Conservation (phyloP, 306 rosid species). For the Myrica gale region DNA sequence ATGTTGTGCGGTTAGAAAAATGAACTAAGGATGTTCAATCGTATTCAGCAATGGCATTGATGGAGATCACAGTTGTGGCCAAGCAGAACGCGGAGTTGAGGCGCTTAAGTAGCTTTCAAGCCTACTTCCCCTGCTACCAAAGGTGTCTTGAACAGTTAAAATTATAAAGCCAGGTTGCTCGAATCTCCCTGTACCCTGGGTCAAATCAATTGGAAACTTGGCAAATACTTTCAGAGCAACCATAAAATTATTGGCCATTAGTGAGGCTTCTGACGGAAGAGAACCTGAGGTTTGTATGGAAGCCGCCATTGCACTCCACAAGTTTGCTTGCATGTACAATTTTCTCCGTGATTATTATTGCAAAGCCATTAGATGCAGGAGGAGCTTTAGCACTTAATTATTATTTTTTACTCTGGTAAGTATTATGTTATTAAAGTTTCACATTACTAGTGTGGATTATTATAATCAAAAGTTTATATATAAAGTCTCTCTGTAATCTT, state of each 20-base stretch:
- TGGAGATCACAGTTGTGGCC: conserved; percentile 66
- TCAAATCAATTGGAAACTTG: conserved; percentile 54
- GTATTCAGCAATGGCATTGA: conserved; percentile 58
- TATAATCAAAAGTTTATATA: no score
- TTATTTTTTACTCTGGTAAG: conserved; percentile 59
- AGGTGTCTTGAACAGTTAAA: conserved; percentile 60
- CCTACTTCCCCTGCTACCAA: conserved; percentile 72
- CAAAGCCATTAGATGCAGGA: conserved; percentile 65
- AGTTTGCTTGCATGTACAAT: conserved; percentile 63
- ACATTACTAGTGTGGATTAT: no score
- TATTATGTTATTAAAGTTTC: no score
- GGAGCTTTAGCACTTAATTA: conserved; percentile 65
- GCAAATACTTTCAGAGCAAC: conserved; percentile 76
- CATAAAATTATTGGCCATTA: conserved; percentile 48
- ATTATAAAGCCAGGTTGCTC: conserved; percentile 35
- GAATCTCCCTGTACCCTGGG: conserved; percentile 49
- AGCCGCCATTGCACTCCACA: conserved; percentile 52
- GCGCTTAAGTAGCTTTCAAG: conserved; percentile 58
- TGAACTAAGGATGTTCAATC: conserved; percentile 48
- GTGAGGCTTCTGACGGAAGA: conserved; percentile 62
- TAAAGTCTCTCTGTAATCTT: no score
- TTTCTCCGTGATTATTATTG: conserved; percentile 67
- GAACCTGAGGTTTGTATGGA: conserved; percentile 44
- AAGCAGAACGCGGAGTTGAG: conserved; percentile 58
- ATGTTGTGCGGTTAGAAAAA: conserved; percentile 61